Base-by-base conservation (phyloP, 495 filamentous ascomycete genomes). In the Tuber umbilicatum region DNA sequence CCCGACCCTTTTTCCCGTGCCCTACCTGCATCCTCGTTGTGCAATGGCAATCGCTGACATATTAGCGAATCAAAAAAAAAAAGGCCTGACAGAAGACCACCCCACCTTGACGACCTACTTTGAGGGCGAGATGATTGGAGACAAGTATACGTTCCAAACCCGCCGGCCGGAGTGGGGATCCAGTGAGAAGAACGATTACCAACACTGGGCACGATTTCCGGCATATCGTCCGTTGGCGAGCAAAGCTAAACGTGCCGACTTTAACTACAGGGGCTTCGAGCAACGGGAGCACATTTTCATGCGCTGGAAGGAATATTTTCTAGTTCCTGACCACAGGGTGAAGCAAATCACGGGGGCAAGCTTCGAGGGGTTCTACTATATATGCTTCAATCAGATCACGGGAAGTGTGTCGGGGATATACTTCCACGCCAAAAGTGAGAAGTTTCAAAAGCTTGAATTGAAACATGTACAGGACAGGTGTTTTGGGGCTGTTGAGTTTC, bases 281-380 rank as follows among this genome's bases (percentile, higher is more conserved):
- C 91, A 97, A 82, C 87, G 90, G 73, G 94, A 97, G 79, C 90
- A 97, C 82, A 90, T 99, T 31, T 99, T 98, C 83, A 99, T 99
- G 96, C 89, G 96, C 70, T 99, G 96, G 96, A 99, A 99, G 83
- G 96, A 99, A 83, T 92, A 96, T 79, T 99, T 99, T 82, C 87
- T 99, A 12, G 96, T 99, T 5, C 96, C 96, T 16, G 93, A 98
- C 80, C 96, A 99, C 83, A 88, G 93, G 3, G 93, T 97, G 35
- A 86, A 89, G 74, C 93, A 92, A 27, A 95, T 99, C 75, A 90
- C 89, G 40, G 96, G 96, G 5, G 96, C 96, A 1, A 97, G 94
- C 79, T 99, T 97, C 80, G 96, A 99, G 78, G 96, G 96, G 0
- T 99, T 99, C 81, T 99, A 99, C 82, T 99, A 98, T 79, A 98